A percentile compares a stretch with the other conserved stretches of the same genome.
Evolutionary conservation across 345 rosid species (phyloP).

Genomic region (Hypericum perforatum): DNA sequence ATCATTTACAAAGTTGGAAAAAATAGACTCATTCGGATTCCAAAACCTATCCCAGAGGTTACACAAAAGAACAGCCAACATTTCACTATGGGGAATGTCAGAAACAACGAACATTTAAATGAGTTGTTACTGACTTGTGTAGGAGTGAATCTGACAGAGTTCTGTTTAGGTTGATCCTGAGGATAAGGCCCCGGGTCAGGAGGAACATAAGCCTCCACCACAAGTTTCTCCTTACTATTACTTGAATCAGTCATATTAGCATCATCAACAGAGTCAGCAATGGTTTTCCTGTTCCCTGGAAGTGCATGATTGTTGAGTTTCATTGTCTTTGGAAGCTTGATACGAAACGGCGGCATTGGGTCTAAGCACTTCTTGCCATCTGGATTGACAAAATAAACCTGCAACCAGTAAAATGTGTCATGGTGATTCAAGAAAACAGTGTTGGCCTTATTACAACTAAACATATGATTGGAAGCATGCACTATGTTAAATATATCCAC

Average conservation of each 20-base stretch:
- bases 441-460: too few relatives aligned
- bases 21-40: too few relatives aligned
- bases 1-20: too few relatives aligned
- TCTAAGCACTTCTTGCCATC: slow-evolving; percentile 54
- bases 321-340: slow-evolving; percentile 60
- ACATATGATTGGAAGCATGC: too few relatives aligned
- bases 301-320: slow-evolving; percentile 59
- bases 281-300: slow-evolving; percentile 65
- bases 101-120: not conserved
- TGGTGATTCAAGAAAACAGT: too few relatives aligned
- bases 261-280: slow-evolving; percentile 28
- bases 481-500: too few relatives aligned
- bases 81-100: not conserved
- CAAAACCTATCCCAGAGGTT: not conserved
- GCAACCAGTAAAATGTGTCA: not conserved
- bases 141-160: slow-evolving; percentile 83
- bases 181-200: slow-evolving; percentile 98
- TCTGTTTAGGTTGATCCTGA: slow-evolving; percentile 97
- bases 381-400: slow-evolving; percentile 63
- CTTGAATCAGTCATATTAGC: slow-evolving; percentile 42
- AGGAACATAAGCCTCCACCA: slow-evolving; percentile 86
- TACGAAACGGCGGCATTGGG: slow-evolving; percentile 77
- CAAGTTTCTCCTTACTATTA: slow-evolving; percentile 51
- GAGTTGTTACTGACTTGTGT: slow-evolving; percentile 54
- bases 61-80: not conserved